Percentiles rank a stretch among this genome's conserved stretches.
Conservation (phyloP, 305 asterid genomes). For the Euphrasia arctica region DNA sequence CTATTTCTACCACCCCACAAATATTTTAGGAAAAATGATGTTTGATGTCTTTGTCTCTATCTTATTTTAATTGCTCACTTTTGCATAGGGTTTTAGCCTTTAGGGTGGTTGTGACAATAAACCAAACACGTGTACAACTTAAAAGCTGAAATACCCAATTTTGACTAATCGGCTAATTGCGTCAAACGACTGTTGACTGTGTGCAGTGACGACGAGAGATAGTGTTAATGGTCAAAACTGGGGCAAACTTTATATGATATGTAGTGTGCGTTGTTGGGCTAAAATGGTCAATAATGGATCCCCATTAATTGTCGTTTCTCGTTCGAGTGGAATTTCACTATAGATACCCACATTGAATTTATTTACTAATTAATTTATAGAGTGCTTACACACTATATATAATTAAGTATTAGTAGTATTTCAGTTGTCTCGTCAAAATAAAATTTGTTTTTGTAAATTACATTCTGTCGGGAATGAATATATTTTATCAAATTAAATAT, state of each 20-base stretch:
- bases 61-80: background rate
- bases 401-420: no score
- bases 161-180: background rate
- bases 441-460: no score
- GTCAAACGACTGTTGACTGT: background rate
- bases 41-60: no score
- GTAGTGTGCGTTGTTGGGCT: conserved; percentile 1
- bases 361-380: background rate
- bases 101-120: background rate
- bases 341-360: background rate
- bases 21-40: no score
- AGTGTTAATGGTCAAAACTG: background rate
- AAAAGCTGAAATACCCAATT: background rate
- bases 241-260: background rate
- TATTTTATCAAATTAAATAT: no score
- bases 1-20: no score
- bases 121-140: background rate
- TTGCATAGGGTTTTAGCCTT: background rate
- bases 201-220: background rate
- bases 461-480: no score
- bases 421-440: no score
- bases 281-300: conserved; percentile 3
- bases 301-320: background rate
- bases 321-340: background rate
- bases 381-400: no score